phyloP scores from a whole-genome alignment of 768 basidiomycete species.

The Rhodosporidiobolus sp. region DNA sequence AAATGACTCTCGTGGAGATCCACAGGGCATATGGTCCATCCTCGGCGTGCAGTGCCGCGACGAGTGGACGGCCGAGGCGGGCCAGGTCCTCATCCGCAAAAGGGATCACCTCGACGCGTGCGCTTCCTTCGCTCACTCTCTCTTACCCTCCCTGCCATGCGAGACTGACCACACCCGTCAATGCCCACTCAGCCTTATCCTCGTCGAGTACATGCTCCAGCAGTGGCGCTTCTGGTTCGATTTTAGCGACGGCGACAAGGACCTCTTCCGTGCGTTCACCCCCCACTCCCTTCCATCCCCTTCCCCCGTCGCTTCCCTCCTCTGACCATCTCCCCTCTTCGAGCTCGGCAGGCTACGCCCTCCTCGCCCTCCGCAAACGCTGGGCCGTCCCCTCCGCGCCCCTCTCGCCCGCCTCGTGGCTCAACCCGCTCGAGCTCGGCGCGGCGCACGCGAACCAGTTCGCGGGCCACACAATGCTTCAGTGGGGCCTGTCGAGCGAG shows the following conservation, averaged over 20 bases:
- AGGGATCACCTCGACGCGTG: slow-evolving; percentile 50
- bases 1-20: too few species aligned
- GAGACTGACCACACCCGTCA: too few species aligned
- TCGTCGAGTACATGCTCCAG: slow-evolving; percentile 49
- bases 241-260: slow-evolving; percentile 53
- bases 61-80: slow-evolving; percentile 54
- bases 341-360: slow-evolving; percentile 47
- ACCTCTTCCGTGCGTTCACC: slow-evolving; percentile 45
- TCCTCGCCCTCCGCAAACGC: slow-evolving; percentile 52
- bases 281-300: too few species aligned
- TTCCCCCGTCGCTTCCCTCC: not conserved
- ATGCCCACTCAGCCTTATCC: not conserved
- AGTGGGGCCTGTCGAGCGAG: slow-evolving; percentile 49
- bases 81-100: slow-evolving; percentile 54
- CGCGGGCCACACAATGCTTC: slow-evolving; percentile 48
- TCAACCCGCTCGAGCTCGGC: slow-evolving; percentile 44
- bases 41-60: slow-evolving; percentile 52
- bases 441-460: slow-evolving; percentile 41
- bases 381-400: slow-evolving; percentile 54
- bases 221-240: slow-evolving; percentile 51
- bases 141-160: not conserved
- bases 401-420: slow-evolving; percentile 48
- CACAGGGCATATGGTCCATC: slow-evolving; percentile 49
- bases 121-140: slow-evolving; percentile 9
- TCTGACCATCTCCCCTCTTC: too few species aligned